phyloP scores from a whole-genome alignment of 768 basidiomycete species.

The Russula sp. region DNA sequence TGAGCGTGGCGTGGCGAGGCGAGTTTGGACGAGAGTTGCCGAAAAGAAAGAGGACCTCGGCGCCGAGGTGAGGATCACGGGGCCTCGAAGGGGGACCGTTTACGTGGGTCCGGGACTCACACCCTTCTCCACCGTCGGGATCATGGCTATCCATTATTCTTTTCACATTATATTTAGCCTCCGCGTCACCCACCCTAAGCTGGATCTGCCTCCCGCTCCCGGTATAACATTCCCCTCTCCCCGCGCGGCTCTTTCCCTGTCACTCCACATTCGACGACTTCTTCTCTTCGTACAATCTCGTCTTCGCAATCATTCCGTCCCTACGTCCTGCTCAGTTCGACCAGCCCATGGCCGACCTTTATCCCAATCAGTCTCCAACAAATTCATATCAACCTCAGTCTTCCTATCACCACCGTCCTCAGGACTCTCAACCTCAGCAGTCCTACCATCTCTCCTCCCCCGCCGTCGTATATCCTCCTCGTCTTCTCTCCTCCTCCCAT shows the following conservation, averaged over 20 bases:
- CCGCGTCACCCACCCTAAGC: slow-evolving; percentile 28
- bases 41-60: slow-evolving; percentile 33
- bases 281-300: slow-evolving; percentile 17
- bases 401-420: slow-evolving; percentile 18
- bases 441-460: slow-evolving; percentile 16
- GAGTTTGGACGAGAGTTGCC: slow-evolving; percentile 27
- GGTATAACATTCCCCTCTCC: slow-evolving; percentile 22
- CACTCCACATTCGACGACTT: slow-evolving; percentile 18
- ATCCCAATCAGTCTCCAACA: slow-evolving; percentile 21
- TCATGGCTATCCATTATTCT: slow-evolving; percentile 31
- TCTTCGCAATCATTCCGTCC: slow-evolving; percentile 30
- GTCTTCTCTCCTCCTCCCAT: slow-evolving; percentile 17
- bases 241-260: slow-evolving; percentile 21
- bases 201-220: slow-evolving; percentile 26
- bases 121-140: slow-evolving; percentile 33
- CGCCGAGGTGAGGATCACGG: slow-evolving; percentile 33
- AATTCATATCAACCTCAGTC: slow-evolving; percentile 17
- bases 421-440: slow-evolving; percentile 14
- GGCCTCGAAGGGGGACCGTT: slow-evolving; percentile 19
- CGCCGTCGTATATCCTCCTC: slow-evolving; percentile 17
- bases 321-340: slow-evolving; percentile 36
- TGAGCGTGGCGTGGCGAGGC: slow-evolving; percentile 21
- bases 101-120: slow-evolving; percentile 20
- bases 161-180: slow-evolving; percentile 25
- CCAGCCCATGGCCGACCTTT: slow-evolving; percentile 26